phyloP scores from a whole-genome alignment of 2,329 filamentous ascomycete genomes.

The Orbilia javanica region DNA sequence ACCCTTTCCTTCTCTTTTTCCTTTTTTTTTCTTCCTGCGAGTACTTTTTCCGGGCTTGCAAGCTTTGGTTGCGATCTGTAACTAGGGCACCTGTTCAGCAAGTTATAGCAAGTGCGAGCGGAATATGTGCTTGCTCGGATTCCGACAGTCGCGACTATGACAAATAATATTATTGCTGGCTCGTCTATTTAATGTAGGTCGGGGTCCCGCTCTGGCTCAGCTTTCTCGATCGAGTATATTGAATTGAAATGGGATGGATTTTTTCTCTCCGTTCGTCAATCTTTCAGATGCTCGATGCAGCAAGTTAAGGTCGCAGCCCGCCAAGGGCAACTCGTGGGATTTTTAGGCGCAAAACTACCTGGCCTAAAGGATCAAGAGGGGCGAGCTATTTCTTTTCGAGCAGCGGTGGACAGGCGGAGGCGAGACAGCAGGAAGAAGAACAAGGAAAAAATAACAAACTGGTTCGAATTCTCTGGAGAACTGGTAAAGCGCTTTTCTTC shows the following conservation, averaged over 20 bases:
- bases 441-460: no score
- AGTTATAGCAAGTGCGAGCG: constrained; percentile 3
- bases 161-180: constrained; percentile 36
- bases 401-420: constrained; percentile 8
- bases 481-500: neutral
- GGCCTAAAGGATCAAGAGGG: constrained; percentile 51
- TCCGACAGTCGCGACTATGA: constrained; percentile 50
- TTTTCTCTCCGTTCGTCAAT: neutral
- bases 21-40: neutral
- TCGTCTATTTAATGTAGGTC: constrained; percentile 16
- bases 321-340: constrained; percentile 51
- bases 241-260: constrained; percentile 8
- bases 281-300: constrained; percentile 3
- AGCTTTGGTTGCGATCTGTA: no score
- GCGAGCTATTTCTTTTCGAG: constrained; percentile 49
- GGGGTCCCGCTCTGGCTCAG: neutral
- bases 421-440: no score
- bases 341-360: constrained; percentile 32
- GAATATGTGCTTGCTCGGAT: constrained; percentile 5
- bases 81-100: neutral
- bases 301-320: constrained; percentile 4
- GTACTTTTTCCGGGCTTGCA: neutral
- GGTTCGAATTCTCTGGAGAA: neutral
- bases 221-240: constrained; percentile 43
- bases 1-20: neutral